Conservation (phyloP, 768 basidiomycete species). For the Boletus pseudo-olivaceus region DNA sequence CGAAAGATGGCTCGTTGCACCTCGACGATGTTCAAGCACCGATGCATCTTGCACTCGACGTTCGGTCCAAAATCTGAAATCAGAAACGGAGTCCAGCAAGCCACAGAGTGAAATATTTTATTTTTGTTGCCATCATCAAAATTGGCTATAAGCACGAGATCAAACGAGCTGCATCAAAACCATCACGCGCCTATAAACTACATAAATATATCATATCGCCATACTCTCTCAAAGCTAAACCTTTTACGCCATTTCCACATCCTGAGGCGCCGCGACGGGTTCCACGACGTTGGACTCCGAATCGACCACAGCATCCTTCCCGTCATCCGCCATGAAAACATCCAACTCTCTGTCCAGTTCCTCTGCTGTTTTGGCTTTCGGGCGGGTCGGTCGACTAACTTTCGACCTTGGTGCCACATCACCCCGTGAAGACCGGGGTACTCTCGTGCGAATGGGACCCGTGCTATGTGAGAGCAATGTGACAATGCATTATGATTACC, state of each 20-base stretch:
- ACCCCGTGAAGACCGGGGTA: conserved; percentile 21
- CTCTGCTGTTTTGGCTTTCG: conserved; percentile 70
- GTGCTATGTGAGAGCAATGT: conserved; percentile 8
- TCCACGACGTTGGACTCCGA: conserved; percentile 15
- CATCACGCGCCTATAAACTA: conserved; percentile 13
- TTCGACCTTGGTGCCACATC: conserved; percentile 16
- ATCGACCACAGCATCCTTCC: conserved; percentile 19
- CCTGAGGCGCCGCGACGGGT: conserved; percentile 28
- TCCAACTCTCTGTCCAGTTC: conserved; percentile 89
- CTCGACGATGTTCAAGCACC: conserved; percentile 26
- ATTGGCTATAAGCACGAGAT: not conserved
- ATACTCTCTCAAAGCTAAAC: not conserved
- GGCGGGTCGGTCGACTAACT: conserved; percentile 31
- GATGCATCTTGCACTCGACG: conserved; percentile 15
- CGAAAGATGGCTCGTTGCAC: conserved; percentile 25
- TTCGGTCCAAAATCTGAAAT: not conserved
- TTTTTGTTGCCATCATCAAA: not conserved
- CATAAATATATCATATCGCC: conserved; percentile 14
- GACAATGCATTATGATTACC: not conserved
- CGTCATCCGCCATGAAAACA: conserved; percentile 71
- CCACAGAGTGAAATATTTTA: not conserved
- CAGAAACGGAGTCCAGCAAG: not conserved
- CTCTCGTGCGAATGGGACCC: conserved; percentile 46
- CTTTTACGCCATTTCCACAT: conserved; percentile 54
- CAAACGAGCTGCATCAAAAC: not conserved